These are phyloP conservation scores for Eucalyptus leucophloia DNA, from an alignment of 345 rosid species.

Conservation along the genomic window DNA sequence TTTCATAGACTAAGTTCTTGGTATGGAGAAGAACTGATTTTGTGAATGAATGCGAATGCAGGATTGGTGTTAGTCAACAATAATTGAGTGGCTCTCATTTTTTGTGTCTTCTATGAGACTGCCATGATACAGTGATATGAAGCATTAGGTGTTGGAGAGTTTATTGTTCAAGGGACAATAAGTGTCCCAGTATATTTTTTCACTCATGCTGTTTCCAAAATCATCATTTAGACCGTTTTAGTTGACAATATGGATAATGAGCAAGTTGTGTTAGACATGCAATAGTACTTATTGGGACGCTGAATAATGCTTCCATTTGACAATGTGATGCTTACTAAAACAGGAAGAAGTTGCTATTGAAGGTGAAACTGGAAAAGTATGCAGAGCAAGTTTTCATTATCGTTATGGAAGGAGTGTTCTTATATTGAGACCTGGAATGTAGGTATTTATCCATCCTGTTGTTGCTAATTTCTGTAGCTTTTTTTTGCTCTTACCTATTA, in stretches of 20 bases:
- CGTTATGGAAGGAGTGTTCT: slow-evolving; percentile 76
- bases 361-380: slow-evolving; percentile 91
- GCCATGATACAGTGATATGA: background rate
- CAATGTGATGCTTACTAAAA: background rate
- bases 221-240: background rate
- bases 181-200: background rate
- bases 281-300: background rate
- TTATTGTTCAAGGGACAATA: background rate
- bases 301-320: background rate
- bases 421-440: slow-evolving; percentile 80
- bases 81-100: background rate
- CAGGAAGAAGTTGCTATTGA: slow-evolving; percentile 72
- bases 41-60: background rate
- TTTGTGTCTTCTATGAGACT: background rate
- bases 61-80: background rate
- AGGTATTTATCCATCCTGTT: slow-evolving; percentile 23
- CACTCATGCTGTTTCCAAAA: background rate
- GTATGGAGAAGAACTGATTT: background rate
- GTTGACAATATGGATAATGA: background rate
- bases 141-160: background rate
- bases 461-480: background rate
- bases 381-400: slow-evolving; percentile 80
- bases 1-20: background rate
- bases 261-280: background rate
- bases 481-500: background rate